Evolutionary conservation across 345 rosid genomes (phyloP).

Genomic region (Moricandia moricandioides): DNA sequence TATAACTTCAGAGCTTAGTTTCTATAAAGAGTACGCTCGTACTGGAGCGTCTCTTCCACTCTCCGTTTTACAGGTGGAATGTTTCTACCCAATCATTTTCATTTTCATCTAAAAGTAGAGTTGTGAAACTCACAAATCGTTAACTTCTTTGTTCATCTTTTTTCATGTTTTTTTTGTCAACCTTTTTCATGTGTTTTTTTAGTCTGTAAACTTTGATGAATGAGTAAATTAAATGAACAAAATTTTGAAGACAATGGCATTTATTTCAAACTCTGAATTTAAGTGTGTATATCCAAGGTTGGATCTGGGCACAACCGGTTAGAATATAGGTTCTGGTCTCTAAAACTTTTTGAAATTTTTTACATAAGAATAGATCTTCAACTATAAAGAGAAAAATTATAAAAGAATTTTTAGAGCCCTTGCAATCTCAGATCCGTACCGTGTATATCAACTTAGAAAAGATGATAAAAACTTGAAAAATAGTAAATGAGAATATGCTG

Average conservation of each 20-base stretch:
- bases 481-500: not conserved
- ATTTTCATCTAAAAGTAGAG: conserved; percentile 9
- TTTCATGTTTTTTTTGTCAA: conserved; percentile 5
- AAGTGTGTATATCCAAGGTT: no score
- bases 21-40: conserved; percentile 18
- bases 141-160: conserved; percentile 12
- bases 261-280: not conserved
- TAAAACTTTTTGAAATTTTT: no score
- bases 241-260: not conserved
- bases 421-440: no score
- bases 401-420: no score
- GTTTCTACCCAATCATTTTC: conserved; percentile 39
- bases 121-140: conserved; percentile 16
- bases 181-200: not conserved
- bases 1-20: conserved; percentile 22
- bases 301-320: no score
- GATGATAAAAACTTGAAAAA: no score
- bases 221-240: not conserved
- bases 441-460: no score
- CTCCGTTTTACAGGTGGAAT: conserved; percentile 34
- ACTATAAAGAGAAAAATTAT: no score
- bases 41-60: conserved; percentile 51
- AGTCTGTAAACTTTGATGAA: not conserved
- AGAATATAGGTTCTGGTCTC: no score
- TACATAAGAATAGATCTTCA: no score